Conservation (phyloP, 176 grass and related monocot species). For the Ampelocalamus luodianensis region DNA sequence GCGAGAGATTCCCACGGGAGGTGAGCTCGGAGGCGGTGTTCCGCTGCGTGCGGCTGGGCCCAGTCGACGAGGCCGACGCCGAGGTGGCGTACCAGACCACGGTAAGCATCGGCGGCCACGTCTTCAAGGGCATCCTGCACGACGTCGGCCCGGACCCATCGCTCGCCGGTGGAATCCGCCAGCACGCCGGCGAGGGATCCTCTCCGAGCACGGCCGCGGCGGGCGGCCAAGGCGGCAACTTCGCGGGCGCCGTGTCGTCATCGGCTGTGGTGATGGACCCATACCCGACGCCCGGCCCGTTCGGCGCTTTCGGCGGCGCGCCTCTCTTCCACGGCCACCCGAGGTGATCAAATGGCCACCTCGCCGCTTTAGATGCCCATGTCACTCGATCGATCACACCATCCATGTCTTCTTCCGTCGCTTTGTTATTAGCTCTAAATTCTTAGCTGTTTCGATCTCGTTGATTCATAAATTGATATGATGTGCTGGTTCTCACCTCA, state of each 20-base stretch:
- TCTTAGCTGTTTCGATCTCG: conserved; percentile 25
- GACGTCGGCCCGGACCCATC: conserved; percentile 72
- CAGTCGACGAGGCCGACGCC: conserved; percentile 72
- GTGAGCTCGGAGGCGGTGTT: conserved; percentile 87
- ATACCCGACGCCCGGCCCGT: conserved; percentile 72
- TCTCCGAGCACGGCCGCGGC: conserved; percentile 58
- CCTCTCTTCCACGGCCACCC: conserved; percentile 73
- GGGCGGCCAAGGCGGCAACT: conserved; percentile 33
- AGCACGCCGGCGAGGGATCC: conserved; percentile 43
- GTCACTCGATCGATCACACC: neutral
- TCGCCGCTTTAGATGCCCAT: conserved; percentile 9
- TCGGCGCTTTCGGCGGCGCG: conserved; percentile 53
- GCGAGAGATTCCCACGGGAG: conserved; percentile 69
- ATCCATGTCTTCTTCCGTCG: conserved; percentile 19
- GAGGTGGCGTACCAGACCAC: conserved; percentile 89
- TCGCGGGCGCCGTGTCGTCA: conserved; percentile 45
- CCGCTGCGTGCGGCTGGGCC: conserved; percentile 76
- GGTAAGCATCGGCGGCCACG: conserved; percentile 84
- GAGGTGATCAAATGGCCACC: conserved; percentile 61
- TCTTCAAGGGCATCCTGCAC: conserved; percentile 97
- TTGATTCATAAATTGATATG: conserved; percentile 58
- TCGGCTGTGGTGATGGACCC: conserved; percentile 87
- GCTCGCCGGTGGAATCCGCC: neutral
- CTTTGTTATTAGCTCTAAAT: conserved; percentile 44
- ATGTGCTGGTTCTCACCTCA: conserved; percentile 35